These are phyloP conservation scores for Trichosanthes cucumerina DNA, from an alignment of 306 rosid species.

Conservation along the genomic window DNA sequence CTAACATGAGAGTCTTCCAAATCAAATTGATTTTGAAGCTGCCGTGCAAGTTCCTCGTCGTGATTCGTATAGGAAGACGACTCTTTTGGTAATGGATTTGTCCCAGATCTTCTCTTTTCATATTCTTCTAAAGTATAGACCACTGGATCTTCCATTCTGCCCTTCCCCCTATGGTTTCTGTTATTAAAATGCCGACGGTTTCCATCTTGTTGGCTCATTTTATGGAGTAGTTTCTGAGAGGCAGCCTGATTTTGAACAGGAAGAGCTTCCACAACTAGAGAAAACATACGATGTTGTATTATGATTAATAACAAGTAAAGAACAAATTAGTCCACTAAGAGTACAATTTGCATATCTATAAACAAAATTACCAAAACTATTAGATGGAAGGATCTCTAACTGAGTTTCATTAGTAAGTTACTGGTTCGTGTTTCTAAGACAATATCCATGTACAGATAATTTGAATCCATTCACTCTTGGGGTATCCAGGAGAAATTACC, in stretches of 20 bases:
- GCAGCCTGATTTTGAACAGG: constrained; percentile 95
- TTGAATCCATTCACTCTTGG: background rate
- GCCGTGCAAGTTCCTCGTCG: constrained; percentile 77
- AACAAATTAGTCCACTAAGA: background rate
- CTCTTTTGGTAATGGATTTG: constrained; percentile 18
- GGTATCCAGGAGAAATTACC: background rate
- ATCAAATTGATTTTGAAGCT: constrained; percentile 65
- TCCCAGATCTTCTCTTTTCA: constrained; percentile 49
- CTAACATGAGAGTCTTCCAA: constrained; percentile 60
- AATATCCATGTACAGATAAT: background rate
- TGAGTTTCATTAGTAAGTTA: background rate
- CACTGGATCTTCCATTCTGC: constrained; percentile 40
- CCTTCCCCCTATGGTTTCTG: constrained; percentile 48
- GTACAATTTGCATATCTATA: background rate
- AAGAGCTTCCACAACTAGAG: constrained; percentile 57
- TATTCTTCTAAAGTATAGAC: constrained; percentile 64
- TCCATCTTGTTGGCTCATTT: constrained; percentile 42
- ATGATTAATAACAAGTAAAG: background rate
- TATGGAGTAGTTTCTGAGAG: constrained; percentile 79
- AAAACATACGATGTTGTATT: background rate
- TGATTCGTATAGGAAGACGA: constrained; percentile 18
- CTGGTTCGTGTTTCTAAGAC: background rate
- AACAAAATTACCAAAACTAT: background rate
- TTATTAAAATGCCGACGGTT: constrained; percentile 28
- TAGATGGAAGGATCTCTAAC: background rate